Evolutionary conservation across 495 filamentous ascomycete genomes (phyloP), one percentile per base, ranked within the genome.

Genomic region (Schizothecium vesticola): DNA sequence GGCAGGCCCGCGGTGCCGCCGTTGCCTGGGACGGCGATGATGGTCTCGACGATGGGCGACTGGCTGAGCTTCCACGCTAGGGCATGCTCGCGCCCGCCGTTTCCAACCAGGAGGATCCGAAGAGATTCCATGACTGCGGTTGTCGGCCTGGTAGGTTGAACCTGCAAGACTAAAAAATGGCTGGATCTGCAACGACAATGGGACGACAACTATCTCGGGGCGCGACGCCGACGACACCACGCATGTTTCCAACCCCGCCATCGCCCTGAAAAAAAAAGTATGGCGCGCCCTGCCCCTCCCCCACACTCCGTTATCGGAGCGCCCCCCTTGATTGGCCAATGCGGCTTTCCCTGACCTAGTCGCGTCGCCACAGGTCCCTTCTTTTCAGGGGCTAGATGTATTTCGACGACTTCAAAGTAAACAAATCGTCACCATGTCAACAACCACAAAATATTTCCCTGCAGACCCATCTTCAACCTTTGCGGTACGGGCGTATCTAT

Each of bases 31-130:
- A 90, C 88, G 29, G 84, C 85, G 73, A 87, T 85, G 72, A 92
- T 91, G 51, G 82, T 80, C 68, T 88, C 83, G 19, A 91, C 86
- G 56, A 84, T 80, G 59, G 86, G 81, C 21, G 93, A 97, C 76
- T 96, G 90, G 72, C 87, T 87, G 31, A 98, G 83, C 79, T 96
- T 97, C 94, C 94, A 97, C 55, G 94, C 93, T 56, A 97, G 84
- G 43, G 95, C 92, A 82, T 98, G 92, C 80, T 99, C 95, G 73
- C 95, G 86, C 62, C 95, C 95, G 65, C 95, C 95, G 78, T 91
- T 94, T 75, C 95, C 95, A 68, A 99, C 86, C 59, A 99, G 86
- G 70, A 99, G 89, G 66, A 97, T 85, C 56, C 82, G 81, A 60
- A 86, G 77, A 43, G 80, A 74, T 36, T 69, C 70, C 77, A 75